Evolutionary conservation across 2,329 filamentous ascomycete genomes (phyloP).

Genomic region (Stemphylium lycopersici): DNA sequence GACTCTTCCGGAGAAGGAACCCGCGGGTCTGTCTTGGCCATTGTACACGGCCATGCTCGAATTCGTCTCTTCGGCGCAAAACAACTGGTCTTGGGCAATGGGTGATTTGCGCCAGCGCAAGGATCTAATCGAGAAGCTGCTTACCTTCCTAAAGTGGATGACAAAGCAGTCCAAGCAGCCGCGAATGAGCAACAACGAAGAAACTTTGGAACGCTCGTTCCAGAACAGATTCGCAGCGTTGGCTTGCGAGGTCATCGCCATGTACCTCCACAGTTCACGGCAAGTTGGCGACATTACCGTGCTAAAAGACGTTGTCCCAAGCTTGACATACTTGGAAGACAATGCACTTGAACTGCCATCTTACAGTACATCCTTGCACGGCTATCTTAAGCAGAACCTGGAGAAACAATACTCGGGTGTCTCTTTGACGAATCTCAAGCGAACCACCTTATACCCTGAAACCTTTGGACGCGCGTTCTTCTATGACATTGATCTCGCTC

Average conservation of each 20-base stretch:
- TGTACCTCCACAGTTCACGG: slow-evolving; percentile 86
- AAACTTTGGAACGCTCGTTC: slow-evolving; percentile 37
- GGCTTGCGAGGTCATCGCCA: slow-evolving; percentile 84
- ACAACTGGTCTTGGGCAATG: slow-evolving; percentile 95
- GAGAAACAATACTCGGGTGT: slow-evolving; percentile 76
- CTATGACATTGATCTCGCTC: slow-evolving; percentile 79
- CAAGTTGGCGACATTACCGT: slow-evolving; percentile 73
- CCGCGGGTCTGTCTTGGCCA: slow-evolving; percentile 26
- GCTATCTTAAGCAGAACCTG: slow-evolving; percentile 85
- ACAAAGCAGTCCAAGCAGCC: slow-evolving; percentile 31
- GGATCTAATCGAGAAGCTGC: slow-evolving; percentile 73
- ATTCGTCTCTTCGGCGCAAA: slow-evolving; percentile 86
- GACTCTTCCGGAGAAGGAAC: slow-evolving; percentile 63
- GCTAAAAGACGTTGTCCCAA: slow-evolving; percentile 72
- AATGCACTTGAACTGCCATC: slow-evolving; percentile 78
- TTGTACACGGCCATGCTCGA: slow-evolving; percentile 79
- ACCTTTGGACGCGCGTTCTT: slow-evolving; percentile 79
- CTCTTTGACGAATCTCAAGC: slow-evolving; percentile 78
- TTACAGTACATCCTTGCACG: slow-evolving; percentile 87
- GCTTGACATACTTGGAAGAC: slow-evolving; percentile 79
- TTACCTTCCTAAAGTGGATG: slow-evolving; percentile 67
- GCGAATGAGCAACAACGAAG: slow-evolving; percentile 30
- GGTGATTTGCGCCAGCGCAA: slow-evolving; percentile 76
- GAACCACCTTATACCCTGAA: slow-evolving; percentile 69
- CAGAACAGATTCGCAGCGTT: slow-evolving; percentile 72